Evolutionary conservation across 208 protist species (phyloP).

Genomic region (Tetramitus jugosus): DNA sequence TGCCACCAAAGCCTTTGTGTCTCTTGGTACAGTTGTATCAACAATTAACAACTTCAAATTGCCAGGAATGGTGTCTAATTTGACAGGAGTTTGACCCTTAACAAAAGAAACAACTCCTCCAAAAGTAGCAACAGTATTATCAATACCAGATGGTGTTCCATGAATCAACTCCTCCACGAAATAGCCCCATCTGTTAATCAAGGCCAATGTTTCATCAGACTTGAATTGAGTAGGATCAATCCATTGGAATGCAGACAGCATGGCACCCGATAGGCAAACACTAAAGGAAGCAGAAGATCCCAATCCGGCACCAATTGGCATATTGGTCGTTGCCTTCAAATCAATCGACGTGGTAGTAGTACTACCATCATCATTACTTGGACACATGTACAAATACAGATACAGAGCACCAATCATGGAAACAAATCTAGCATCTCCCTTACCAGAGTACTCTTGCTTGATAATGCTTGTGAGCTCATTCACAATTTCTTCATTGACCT

Average conservation of each 20-base stretch:
- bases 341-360: too few species aligned
- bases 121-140: conserved; percentile 71
- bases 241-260: neutral
- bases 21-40: conserved; percentile 12
- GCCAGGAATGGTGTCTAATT: neutral
- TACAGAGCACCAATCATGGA: neutral
- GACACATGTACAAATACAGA: neutral
- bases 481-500: too few species aligned
- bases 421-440: too few species aligned
- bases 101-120: conserved; percentile 65
- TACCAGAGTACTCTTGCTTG: too few species aligned
- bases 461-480: too few species aligned
- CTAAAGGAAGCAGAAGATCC: conserved; percentile 24
- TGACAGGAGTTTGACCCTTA: conserved; percentile 23
- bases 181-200: conserved; percentile 62
- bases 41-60: conserved; percentile 9
- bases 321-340: neutral
- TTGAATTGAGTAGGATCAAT: conserved; percentile 50
- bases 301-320: conserved; percentile 25
- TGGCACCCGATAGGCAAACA: conserved; percentile 3
- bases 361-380: neutral
- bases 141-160: conserved; percentile 69
- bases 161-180: conserved; percentile 39
- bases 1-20: neutral
- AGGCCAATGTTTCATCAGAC: conserved; percentile 56